phyloP scores from a whole-genome alignment of 768 basidiomycete species.

The Hygrocybe punicea region DNA sequence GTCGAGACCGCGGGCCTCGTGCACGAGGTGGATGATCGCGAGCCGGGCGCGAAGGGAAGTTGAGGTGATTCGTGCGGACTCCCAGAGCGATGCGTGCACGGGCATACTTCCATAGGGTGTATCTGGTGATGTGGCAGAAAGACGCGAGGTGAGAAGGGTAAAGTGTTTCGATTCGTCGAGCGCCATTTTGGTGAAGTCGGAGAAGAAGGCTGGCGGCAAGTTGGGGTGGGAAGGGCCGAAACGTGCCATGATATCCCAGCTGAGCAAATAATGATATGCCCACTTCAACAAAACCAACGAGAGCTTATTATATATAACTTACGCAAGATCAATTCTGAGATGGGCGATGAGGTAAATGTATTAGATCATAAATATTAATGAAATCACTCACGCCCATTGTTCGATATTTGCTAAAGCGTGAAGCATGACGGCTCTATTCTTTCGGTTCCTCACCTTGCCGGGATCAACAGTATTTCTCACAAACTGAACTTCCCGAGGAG shows the following conservation, averaged over 20 bases:
- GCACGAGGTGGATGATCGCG: conserved; percentile 82
- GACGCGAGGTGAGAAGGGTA: conserved; percentile 57
- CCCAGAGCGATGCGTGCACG: conserved; percentile 79
- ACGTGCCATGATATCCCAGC: conserved; percentile 82
- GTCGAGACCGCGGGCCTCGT: conserved; percentile 80
- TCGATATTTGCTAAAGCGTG: conserved; percentile 85
- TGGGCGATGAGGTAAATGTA: not conserved
- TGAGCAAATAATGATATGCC: conserved; percentile 20
- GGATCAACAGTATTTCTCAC: conserved; percentile 55
- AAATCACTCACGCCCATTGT: conserved; percentile 73
- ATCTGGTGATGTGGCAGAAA: conserved; percentile 56
- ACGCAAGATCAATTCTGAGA: conserved; percentile 72
- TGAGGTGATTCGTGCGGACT: conserved; percentile 66
- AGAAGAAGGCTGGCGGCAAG: conserved; percentile 72
- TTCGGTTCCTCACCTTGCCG: conserved; percentile 54
- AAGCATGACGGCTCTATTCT: conserved; percentile 68
- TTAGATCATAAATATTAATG: not conserved
- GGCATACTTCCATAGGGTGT: conserved; percentile 72
- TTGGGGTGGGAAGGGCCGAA: conserved; percentile 60
- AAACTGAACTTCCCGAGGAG: conserved; percentile 55
- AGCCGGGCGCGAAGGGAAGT: conserved; percentile 66
- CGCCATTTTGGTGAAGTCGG: conserved; percentile 80
- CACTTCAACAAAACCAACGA: not conserved
- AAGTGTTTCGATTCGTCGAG: conserved; percentile 87
- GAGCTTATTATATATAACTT: conserved; percentile 22